Base-by-base conservation (phyloP, 1,284 basidiomycete genomes). In the Vanrija humicola region DNA sequence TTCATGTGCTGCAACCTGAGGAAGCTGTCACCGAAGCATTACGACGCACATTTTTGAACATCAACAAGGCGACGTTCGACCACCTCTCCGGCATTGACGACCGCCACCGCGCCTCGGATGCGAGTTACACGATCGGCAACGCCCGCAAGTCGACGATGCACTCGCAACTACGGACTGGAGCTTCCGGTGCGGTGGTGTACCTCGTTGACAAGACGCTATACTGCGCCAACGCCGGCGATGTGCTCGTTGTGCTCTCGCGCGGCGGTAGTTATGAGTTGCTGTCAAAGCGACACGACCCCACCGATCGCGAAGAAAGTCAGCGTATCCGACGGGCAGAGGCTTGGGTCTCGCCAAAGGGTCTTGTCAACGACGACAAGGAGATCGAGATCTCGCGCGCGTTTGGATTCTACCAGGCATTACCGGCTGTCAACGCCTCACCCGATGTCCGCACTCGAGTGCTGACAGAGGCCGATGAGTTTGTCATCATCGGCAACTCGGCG, bases 331-430 rank as follows among this genome's bases (percentile, higher is more conserved):
- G 84, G 0, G 90, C 93, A 3, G 96, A 98, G 75, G 94, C 93
- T 0, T 98, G 91, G 89, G 88, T 98, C 39, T 93, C 93, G 5
- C 88, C 91, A n/a, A 86, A 88, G 60, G 95, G 95, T 6, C 81
- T 88, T 28, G 87, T 98, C 63, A 96, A 96, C 75, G 92, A 97
- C 72, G 75, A 77, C 46, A 73, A 74, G 60, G 88, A 92, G 68
- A 84, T 91, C 58, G 89, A 93, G 63, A 84, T 93, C 5, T 94
- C 95, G 12, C 84, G 94, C 38, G 89, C 90, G 0, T 98, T 98
- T 74, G 95, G 95, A 0, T 94, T 89, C 78, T 98, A 88, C 79
- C 87, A 93, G 65, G 84, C 93, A 15, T 82, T 91, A 52, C 95
- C 95, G 0, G 86, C 95, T 38, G 84, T 98, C 75, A 97, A 95